phyloP scores from a whole-genome alignment of 805 yeast species.

The Starmerella sp. region DNA sequence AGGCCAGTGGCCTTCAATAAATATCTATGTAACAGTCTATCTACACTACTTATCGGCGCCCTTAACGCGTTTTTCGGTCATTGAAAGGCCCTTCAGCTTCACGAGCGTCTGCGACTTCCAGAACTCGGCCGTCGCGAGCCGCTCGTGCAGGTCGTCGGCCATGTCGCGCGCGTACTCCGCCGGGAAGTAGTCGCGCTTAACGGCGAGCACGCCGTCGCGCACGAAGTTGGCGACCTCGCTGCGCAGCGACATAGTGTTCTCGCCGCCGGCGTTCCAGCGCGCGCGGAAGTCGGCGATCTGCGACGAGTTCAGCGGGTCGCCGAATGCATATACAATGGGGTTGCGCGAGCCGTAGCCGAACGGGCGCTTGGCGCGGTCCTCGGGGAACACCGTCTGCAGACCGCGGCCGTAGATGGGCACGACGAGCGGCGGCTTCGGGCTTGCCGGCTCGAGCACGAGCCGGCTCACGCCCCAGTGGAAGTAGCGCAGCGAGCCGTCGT shows the following conservation, averaged over 20 bases:
- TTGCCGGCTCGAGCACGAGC: slow-evolving; percentile 59
- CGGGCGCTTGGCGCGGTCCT: slow-evolving; percentile 43
- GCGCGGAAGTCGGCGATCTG: slow-evolving; percentile 49
- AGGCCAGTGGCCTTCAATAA: neutral
- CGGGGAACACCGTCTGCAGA: slow-evolving; percentile 78
- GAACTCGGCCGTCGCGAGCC: slow-evolving; percentile 35
- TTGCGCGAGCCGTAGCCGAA: slow-evolving; percentile 55
- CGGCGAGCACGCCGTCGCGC: slow-evolving; percentile 42
- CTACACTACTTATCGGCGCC: neutral
- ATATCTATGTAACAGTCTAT: neutral
- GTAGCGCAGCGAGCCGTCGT: slow-evolving; percentile 77
- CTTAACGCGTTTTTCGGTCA: slow-evolving; percentile 10
- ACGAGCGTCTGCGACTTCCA: slow-evolving; percentile 39
- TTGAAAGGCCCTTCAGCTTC: slow-evolving; percentile 11
- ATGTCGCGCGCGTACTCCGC: neutral
- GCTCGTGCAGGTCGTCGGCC: slow-evolving; percentile 1
- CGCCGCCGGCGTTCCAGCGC: slow-evolving; percentile 58
- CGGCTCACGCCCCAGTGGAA: slow-evolving; percentile 94
- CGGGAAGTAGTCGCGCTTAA: slow-evolving; percentile 13
- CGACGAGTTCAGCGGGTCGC: slow-evolving; percentile 54
- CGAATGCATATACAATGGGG: slow-evolving; percentile 57
- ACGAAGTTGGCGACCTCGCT: slow-evolving; percentile 58
- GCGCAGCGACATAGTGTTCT: slow-evolving; percentile 45
- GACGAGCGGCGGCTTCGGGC: slow-evolving; percentile 63
- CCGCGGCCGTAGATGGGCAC: slow-evolving; percentile 82